Evolutionary conservation across 139 green algal genomes (phyloP).

Genomic region (Volvox africanus): DNA sequence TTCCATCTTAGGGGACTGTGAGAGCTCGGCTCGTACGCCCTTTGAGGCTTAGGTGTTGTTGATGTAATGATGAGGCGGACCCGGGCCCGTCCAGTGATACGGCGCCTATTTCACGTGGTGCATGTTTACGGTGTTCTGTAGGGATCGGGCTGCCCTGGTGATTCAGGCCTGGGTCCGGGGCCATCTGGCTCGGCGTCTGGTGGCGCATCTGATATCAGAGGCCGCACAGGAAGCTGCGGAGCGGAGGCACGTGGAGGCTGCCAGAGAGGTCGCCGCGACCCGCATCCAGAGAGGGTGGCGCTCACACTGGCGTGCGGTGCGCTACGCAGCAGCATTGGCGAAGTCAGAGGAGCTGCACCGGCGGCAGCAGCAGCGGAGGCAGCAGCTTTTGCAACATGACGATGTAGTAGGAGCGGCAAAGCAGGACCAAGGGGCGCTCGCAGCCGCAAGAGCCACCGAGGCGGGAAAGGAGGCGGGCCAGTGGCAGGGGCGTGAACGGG

Average conservation of each 20-base stretch:
- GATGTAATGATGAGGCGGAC: too few species aligned
- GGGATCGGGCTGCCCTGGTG: conserved; percentile 26
- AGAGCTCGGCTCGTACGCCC: too few species aligned
- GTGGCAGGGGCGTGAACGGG: not conserved
- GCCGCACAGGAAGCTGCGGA: not conserved
- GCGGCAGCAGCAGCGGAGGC: not conserved
- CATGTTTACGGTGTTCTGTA: not conserved
- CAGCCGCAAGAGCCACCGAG: too few species aligned
- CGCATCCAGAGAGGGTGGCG: conserved; percentile 36
- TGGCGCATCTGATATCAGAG: not conserved
- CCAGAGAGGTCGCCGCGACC: not conserved
- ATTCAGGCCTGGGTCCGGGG: conserved; percentile 34
- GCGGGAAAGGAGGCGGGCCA: not conserved
- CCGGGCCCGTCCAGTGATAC: too few species aligned
- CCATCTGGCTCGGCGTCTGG: conserved; percentile 25
- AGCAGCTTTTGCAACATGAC: not conserved
- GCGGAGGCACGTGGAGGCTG: not conserved
- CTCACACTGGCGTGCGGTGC: conserved; percentile 8
- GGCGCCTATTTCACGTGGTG: too few species aligned
- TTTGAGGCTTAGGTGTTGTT: too few species aligned
- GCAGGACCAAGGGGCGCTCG: too few species aligned
- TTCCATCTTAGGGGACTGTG: too few species aligned
- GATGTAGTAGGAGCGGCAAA: too few species aligned
- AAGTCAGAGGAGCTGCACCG: not conserved
- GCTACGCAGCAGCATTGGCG: conserved; percentile 7